Percentiles rank a stretch among this genome's conserved stretches.
Evolutionary conservation across 2,329 filamentous ascomycete species (phyloP).

Genomic region (Escovopsis sp.): DNA sequence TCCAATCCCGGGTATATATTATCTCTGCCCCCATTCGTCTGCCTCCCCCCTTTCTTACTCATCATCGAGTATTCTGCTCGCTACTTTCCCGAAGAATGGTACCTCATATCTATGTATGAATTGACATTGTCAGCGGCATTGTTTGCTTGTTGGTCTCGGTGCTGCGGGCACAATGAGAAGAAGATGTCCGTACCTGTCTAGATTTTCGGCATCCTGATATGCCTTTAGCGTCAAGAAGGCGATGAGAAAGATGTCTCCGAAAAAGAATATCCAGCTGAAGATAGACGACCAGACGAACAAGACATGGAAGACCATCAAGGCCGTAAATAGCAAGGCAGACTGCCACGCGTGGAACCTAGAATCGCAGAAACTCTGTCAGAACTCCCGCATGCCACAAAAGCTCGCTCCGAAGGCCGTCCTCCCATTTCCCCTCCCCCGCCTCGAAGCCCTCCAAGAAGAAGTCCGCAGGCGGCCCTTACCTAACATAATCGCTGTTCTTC

Average conservation of each 20-base stretch:
- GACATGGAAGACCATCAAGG: conserved; percentile 62
- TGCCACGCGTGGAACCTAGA: conserved; percentile 92
- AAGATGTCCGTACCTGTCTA: conserved; percentile 36
- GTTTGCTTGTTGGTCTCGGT: too few relatives aligned
- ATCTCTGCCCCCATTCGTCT: too few relatives aligned
- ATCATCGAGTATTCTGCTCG: conserved; percentile 81
- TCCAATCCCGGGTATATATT: too few relatives aligned
- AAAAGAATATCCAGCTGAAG: conserved; percentile 69
- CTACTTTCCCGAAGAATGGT: conserved; percentile 71
- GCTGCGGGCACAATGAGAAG: not conserved
- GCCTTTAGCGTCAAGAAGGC: conserved; percentile 63
- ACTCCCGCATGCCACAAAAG: not conserved
- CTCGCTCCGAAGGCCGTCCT: not conserved
- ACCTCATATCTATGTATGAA: conserved; percentile 53
- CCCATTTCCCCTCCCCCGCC: too few relatives aligned
- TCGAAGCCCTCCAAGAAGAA: too few relatives aligned
- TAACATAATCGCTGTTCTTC: conserved; percentile 92
- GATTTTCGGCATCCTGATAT: conserved; percentile 64
- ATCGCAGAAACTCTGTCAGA: conserved; percentile 1
- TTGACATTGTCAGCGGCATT: too few relatives aligned
- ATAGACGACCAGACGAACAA: conserved; percentile 75
- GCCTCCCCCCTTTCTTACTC: conserved; percentile 29
- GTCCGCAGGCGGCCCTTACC: conserved; percentile 34
- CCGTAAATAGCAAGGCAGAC: conserved; percentile 67
- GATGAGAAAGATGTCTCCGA: conserved; percentile 62